These are phyloP conservation scores for Kwoniella botswanensis DNA, from an alignment of 768 basidiomycete species.

Conservation along the genomic window DNA sequence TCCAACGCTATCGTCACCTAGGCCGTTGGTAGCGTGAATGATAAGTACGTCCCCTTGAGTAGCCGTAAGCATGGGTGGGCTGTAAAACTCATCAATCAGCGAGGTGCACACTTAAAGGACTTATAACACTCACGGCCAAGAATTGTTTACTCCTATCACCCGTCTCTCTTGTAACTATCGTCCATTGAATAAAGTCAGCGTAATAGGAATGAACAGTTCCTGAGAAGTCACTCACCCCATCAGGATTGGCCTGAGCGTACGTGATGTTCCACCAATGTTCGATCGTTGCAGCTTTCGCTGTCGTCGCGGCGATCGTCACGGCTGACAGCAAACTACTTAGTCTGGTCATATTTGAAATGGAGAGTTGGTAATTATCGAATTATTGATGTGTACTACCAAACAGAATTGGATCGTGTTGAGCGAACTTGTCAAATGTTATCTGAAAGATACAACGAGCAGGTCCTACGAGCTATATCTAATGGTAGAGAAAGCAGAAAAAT, in stretches of 20 bases:
- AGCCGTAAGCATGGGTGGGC: slow-evolving; percentile 81
- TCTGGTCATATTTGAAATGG: neutral
- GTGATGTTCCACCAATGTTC: slow-evolving; percentile 77
- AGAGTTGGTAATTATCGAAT: too few species aligned
- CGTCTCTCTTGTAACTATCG: slow-evolving; percentile 63
- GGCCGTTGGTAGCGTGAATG: slow-evolving; percentile 75
- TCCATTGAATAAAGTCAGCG: slow-evolving; percentile 42
- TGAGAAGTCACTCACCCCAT: slow-evolving; percentile 64
- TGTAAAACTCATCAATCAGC: slow-evolving; percentile 46
- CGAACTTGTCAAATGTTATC: neutral
- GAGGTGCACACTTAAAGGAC: too few species aligned
- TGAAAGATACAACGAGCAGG: neutral
- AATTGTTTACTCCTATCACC: slow-evolving; percentile 85
- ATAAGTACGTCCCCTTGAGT: slow-evolving; percentile 72
- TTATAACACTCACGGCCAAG: slow-evolving; percentile 78
- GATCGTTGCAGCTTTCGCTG: slow-evolving; percentile 32
- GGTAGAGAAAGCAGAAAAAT: neutral
- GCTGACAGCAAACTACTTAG: slow-evolving; percentile 10
- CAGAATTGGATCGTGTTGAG: too few species aligned
- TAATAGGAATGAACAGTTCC: neutral
- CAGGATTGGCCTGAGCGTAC: slow-evolving; percentile 81
- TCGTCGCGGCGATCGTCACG: neutral
- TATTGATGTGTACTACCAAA: too few species aligned
- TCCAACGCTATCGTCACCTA: slow-evolving; percentile 63
- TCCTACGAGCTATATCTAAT: neutral